phyloP scores from a whole-genome alignment of 1,284 basidiomycete species.

The Tilletiopsis washingtonensis region DNA sequence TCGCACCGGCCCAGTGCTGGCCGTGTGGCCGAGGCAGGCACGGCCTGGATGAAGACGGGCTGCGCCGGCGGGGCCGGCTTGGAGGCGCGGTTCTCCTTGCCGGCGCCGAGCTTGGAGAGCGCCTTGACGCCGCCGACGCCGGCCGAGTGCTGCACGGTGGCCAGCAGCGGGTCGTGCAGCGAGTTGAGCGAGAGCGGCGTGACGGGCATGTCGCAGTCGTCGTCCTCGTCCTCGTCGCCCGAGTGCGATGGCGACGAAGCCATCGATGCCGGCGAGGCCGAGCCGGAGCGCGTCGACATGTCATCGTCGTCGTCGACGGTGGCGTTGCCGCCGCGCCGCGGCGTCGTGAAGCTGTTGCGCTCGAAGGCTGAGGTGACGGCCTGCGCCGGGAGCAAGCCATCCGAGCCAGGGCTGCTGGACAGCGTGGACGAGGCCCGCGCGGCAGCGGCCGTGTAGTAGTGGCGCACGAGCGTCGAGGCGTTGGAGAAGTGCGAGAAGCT shows the following conservation, averaged over 20 bases:
- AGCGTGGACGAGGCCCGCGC: neutral
- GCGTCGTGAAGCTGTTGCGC: slow-evolving; percentile 11
- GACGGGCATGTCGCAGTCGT: slow-evolving; percentile 43
- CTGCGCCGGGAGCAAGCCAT: too few relatives aligned
- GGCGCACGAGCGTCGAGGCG: slow-evolving; percentile 80
- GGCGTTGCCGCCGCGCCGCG: slow-evolving; percentile 3
- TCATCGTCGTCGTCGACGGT: slow-evolving; percentile 23
- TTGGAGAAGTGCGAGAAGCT: slow-evolving; percentile 88
- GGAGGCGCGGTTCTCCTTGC: too few relatives aligned
- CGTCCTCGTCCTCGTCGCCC: slow-evolving; percentile 36
- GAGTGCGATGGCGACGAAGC: slow-evolving; percentile 39
- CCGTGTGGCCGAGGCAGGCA: too few relatives aligned
- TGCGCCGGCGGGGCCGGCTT: neutral
- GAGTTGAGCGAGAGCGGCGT: slow-evolving; percentile 43
- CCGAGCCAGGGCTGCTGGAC: too few relatives aligned
- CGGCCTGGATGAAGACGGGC: neutral
- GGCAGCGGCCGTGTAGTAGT: slow-evolving; percentile 60
- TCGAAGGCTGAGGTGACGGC: too few relatives aligned
- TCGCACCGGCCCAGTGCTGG: too few relatives aligned
- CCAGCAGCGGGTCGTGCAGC: slow-evolving; percentile 32
- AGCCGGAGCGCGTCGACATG: slow-evolving; percentile 34
- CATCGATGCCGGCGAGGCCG: slow-evolving; percentile 33
- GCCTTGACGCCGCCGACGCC: too few relatives aligned
- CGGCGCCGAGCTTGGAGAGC: too few relatives aligned
- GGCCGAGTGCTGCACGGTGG: too few relatives aligned